Evolutionary conservation across 2,329 filamentous ascomycete species (phyloP).

Genomic region (Pseudofabraea citricarpa): DNA sequence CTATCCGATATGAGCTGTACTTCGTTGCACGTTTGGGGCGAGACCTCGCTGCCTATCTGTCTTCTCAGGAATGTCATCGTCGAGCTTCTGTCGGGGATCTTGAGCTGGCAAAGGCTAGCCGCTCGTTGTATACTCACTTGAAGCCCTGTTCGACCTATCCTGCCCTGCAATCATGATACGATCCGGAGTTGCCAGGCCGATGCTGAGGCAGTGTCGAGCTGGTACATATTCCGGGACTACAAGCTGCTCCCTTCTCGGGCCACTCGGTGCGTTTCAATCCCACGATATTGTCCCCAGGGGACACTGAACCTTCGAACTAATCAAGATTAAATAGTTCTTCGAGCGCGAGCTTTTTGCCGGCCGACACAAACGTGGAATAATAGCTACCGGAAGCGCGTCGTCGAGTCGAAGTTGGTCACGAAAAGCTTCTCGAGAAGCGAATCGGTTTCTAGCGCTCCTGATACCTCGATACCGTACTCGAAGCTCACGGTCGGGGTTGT

Average conservation of each 20-base stretch:
- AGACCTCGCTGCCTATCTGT: no score
- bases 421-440: background rate
- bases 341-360: background rate
- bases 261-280: constrained; percentile 12
- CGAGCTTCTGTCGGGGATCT: no score
- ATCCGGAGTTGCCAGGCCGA: constrained; percentile 19
- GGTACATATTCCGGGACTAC: constrained; percentile 10
- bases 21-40: no score
- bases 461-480: constrained; percentile 52
- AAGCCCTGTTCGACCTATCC: no score
- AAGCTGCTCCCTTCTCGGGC: constrained; percentile 6
- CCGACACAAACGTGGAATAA: background rate
- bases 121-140: no score
- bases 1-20: no score
- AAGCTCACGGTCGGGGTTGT: constrained; percentile 75
- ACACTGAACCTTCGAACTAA: background rate
- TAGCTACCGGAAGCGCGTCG: background rate
- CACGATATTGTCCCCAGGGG: background rate
- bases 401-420: background rate
- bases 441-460: constrained; percentile 8
- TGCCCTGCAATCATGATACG: constrained; percentile 25
- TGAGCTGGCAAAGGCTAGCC: no score
- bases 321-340: background rate
- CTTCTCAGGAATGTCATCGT: no score
- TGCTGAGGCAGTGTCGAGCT: constrained; percentile 19